These are phyloP conservation scores for Botrytis pseudocinerea DNA, from an alignment of 2,329 filamentous ascomycete genomes.

Conservation along the genomic window DNA sequence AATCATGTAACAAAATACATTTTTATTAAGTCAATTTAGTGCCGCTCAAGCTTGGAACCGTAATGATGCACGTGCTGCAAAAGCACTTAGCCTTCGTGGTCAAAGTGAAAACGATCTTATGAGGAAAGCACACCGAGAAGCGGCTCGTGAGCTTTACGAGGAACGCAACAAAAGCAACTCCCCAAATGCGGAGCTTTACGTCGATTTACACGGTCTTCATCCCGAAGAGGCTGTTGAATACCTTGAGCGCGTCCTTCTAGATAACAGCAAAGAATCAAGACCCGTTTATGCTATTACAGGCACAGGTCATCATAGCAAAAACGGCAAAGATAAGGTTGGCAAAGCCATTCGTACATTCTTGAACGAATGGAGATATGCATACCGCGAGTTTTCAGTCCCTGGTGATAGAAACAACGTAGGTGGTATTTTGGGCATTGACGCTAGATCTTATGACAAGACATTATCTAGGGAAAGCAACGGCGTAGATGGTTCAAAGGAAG, in stretches of 20 bases:
- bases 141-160: conserved; percentile 87
- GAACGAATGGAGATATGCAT: conserved; percentile 94
- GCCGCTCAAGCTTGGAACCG: conserved; percentile 98
- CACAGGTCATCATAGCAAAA: conserved; percentile 96
- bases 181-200: conserved; percentile 72
- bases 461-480: conserved; percentile 49
- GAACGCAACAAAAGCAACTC: conserved; percentile 76
- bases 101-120: conserved; percentile 97
- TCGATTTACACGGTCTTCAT: conserved; percentile 97
- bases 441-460: conserved; percentile 65
- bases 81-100: conserved; percentile 88
- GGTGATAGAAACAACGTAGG: conserved; percentile 85
- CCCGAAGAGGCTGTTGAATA: conserved; percentile 96
- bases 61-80: conserved; percentile 93
- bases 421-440: conserved; percentile 71
- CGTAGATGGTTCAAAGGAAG: conserved; percentile 42
- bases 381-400: conserved; percentile 92
- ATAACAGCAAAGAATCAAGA: conserved; percentile 70
- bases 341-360: conserved; percentile 89
- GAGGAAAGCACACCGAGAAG: conserved; percentile 94
- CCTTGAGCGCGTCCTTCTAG: conserved; percentile 80
- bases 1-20: not conserved
- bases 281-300: conserved; percentile 96
- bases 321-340: conserved; percentile 97
- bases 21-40: conserved; percentile 48